phyloP scores from a whole-genome alignment of 345 rosid species.

The Citrus glauca region DNA sequence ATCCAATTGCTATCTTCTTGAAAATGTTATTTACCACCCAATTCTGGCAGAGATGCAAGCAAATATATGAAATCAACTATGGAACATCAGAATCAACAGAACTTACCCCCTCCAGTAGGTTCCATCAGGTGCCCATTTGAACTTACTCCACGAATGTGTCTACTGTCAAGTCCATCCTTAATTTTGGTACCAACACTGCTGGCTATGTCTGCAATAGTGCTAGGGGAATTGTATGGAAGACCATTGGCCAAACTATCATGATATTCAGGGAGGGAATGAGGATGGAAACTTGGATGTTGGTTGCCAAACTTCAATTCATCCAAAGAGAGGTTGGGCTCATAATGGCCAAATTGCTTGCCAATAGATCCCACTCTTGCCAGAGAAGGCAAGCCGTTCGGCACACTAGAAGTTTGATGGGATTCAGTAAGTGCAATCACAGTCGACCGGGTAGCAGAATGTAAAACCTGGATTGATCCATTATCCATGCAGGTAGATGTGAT shows the following conservation, averaged over 20 bases:
- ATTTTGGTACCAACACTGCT: slow-evolving; percentile 37
- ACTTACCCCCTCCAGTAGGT: slow-evolving; percentile 54
- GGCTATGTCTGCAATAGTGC: slow-evolving; percentile 38
- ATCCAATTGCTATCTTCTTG: background rate
- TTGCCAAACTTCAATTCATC: slow-evolving; percentile 53
- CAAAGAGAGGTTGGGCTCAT: slow-evolving; percentile 41
- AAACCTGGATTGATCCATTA: slow-evolving; percentile 50
- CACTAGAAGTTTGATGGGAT: slow-evolving; percentile 58
- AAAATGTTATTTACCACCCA: background rate
- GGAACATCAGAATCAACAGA: slow-evolving; percentile 13
- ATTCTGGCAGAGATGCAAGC: background rate
- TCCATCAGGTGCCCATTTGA: slow-evolving; percentile 48
- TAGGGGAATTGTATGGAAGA: slow-evolving; percentile 45
- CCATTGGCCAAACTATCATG: slow-evolving; percentile 53
- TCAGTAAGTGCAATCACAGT: slow-evolving; percentile 50
- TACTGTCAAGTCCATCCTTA: slow-evolving; percentile 51
- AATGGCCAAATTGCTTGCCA: slow-evolving; percentile 52
- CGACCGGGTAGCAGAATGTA: slow-evolving; percentile 42
- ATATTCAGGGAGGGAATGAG: slow-evolving; percentile 76
- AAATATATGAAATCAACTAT: slow-evolving; percentile 1
- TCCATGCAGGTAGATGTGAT: slow-evolving; percentile 44
- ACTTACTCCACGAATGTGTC: slow-evolving; percentile 42
- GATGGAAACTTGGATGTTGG: slow-evolving; percentile 58
- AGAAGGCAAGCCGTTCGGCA: slow-evolving; percentile 65
- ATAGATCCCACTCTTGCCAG: slow-evolving; percentile 49